phyloP scores from a whole-genome alignment of 75 land plant genomes.

The Pseudotsuga menziesii region DNA sequence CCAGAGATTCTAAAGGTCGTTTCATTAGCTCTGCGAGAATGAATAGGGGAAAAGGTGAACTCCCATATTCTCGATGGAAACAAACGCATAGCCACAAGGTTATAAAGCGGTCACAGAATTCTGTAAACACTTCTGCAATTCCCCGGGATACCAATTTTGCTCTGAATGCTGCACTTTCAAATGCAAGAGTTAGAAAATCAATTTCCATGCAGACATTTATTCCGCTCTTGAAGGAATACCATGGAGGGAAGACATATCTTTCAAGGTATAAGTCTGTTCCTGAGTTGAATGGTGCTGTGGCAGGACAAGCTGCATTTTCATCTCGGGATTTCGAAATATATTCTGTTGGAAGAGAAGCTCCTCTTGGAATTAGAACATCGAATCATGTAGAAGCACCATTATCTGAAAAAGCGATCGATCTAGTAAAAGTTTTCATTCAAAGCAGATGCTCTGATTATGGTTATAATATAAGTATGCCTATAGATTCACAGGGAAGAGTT shows the following conservation, averaged over 20 bases:
- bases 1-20: constrained; percentile 4
- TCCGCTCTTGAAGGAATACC: not conserved
- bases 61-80: not conserved
- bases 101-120: not conserved
- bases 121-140: not conserved
- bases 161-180: not conserved
- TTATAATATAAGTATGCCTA: not conserved
- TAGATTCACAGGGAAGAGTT: constrained; percentile 6
- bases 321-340: no score
- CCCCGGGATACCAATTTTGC: not conserved
- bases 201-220: not conserved
- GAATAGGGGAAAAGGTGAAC: not conserved
- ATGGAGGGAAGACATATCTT: not conserved
- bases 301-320: not conserved
- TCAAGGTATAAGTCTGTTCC: no score
- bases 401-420: not conserved
- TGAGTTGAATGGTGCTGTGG: not conserved
- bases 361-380: not conserved
- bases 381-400: not conserved
- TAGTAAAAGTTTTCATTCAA: not conserved
- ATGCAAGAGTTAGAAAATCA: no score
- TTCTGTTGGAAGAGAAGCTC: no score
- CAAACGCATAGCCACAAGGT: not conserved
- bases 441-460: not conserved
- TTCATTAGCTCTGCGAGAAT: not conserved